These are phyloP conservation scores for Chloroidium sp. DNA, from an alignment of 163 green algal species.

Conservation along the genomic window DNA sequence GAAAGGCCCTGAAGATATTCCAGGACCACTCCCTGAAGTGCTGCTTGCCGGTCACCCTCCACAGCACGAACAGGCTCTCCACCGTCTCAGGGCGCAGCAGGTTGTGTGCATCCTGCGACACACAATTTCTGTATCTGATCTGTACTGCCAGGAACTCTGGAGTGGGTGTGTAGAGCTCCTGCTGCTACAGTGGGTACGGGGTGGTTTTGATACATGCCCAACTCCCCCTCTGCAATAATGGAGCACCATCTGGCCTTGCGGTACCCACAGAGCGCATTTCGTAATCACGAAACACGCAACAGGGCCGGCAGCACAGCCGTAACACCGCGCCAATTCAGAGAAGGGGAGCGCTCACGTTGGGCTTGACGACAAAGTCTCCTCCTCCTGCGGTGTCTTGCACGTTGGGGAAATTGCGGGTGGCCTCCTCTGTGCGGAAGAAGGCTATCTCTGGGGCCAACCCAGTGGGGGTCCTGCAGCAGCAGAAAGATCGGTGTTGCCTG, in stretches of 20 bases:
- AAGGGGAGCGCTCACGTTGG: not conserved
- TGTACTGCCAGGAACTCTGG: not conserved
- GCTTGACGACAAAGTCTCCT: conserved; percentile 34
- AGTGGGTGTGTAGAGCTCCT: too few relatives aligned
- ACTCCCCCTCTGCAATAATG: too few relatives aligned
- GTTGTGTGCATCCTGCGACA: conserved; percentile 50
- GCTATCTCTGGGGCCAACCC: conserved; percentile 57
- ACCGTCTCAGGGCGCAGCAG: conserved; percentile 84
- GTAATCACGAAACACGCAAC: too few relatives aligned
- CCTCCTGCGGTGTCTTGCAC: conserved; percentile 23
- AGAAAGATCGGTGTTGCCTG: too few relatives aligned
- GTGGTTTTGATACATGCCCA: too few relatives aligned
- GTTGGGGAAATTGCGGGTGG: conserved; percentile 26
- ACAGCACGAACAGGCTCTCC: conserved; percentile 85
- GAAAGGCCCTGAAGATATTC: conserved; percentile 82
- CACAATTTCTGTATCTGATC: not conserved
- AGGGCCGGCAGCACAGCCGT: too few relatives aligned
- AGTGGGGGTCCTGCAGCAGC: conserved; percentile 11
- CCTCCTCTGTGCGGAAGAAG: conserved; percentile 26
- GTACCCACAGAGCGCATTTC: too few relatives aligned
- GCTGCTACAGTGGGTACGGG: too few relatives aligned
- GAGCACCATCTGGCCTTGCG: too few relatives aligned
- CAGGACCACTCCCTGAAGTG: conserved; percentile 87
- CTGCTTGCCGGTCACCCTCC: conserved; percentile 67
- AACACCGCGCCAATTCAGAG: too few relatives aligned